Base-by-base conservation (phyloP, 1,139 yeast genomes). In the Diutina mesorugosa region DNA sequence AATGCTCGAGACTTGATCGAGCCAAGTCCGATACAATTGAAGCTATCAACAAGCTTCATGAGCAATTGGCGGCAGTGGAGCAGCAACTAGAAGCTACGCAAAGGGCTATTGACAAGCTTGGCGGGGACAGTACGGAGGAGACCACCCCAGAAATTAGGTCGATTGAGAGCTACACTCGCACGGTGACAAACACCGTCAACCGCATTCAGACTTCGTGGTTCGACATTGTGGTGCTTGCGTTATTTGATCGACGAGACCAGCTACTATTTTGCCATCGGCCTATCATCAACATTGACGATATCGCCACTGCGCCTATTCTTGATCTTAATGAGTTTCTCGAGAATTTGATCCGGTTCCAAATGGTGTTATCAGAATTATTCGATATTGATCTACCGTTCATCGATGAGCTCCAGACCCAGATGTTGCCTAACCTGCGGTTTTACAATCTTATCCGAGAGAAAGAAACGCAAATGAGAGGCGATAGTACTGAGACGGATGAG, bases 311-410 rank as follows among this genome's bases (percentile, higher is more conserved):
- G 21, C 28, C 53, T 3, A 50, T 50, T 30, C 18, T 50, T 8
- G 53, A 50, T 18, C 45, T 76, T 41, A 77, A 76, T 59, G 73
- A 70, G 55, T 76, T 73, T 58, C 64, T 77, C 38, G 80, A 76
- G 60, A 70, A 73, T 59, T 58, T 74, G 51, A 74, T 77, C 21
- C 61, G 59, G 14, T 61, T 74, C n/a, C 79, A 74, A 59, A 55
- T 60, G 6, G 69, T 68, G 12, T 58, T 76, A 8, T 57, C 64
- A 2, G 62, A 61, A 1, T 57, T 76, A 10, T 70, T 75, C 59
- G 61, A 62, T 10, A 57, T 57, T 16, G 59, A 60, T 28, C 54
- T 76, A 26, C 80, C 80, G 1, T 72, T 73, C 58, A 61, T 75
- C 29, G 62, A 61, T 1, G 74, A 73, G 53, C 62, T 77, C 10